Percentiles rank a stretch among this genome's conserved stretches.
These are phyloP conservation scores for Globisporangium cylindrosporum DNA, from an alignment of 352 stramenopile species.

Conservation along the genomic window DNA sequence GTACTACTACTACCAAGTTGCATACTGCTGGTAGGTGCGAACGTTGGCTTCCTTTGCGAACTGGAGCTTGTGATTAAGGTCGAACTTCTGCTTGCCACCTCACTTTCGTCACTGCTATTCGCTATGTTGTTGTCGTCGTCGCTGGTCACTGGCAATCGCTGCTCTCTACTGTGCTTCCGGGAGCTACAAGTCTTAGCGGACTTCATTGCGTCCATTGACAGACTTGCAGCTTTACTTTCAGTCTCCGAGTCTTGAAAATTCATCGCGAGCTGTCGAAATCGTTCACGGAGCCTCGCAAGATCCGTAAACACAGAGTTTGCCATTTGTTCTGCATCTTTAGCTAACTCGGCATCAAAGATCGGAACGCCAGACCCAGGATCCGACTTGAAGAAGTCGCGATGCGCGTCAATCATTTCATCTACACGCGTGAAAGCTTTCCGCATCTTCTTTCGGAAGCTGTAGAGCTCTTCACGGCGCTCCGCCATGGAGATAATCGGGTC, in stretches of 20 bases:
- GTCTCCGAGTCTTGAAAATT: conserved; percentile 17
- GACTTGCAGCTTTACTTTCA: not conserved
- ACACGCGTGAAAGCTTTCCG: conserved; percentile 50
- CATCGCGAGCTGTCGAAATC: conserved; percentile 33
- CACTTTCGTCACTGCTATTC: not conserved
- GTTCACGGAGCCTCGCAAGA: conserved; percentile 33
- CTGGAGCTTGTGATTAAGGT: not conserved
- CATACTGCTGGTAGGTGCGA: not conserved
- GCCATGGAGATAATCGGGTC: not conserved
- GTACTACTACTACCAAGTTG: too few species aligned
- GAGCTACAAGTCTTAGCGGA: not conserved
- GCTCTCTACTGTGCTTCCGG: not conserved
- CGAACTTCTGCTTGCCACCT: not conserved
- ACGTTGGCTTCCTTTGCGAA: not conserved
- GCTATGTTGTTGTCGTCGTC: not conserved
- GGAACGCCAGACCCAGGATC: conserved; percentile 42
- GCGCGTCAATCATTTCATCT: conserved; percentile 65
- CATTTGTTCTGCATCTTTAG: conserved; percentile 32
- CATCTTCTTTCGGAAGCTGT: conserved; percentile 61
- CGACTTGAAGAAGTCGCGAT: conserved; percentile 57
- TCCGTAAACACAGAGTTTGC: conserved; percentile 43
- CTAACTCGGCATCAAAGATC: conserved; percentile 20
- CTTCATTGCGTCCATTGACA: not conserved
- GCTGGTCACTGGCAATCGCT: not conserved
- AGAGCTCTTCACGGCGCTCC: conserved; percentile 51